Percentiles rank a stretch among this genome's conserved stretches.
phyloP scores from a whole-genome alignment of 2,329 filamentous ascomycete species.

The Thelonectria rubi region DNA sequence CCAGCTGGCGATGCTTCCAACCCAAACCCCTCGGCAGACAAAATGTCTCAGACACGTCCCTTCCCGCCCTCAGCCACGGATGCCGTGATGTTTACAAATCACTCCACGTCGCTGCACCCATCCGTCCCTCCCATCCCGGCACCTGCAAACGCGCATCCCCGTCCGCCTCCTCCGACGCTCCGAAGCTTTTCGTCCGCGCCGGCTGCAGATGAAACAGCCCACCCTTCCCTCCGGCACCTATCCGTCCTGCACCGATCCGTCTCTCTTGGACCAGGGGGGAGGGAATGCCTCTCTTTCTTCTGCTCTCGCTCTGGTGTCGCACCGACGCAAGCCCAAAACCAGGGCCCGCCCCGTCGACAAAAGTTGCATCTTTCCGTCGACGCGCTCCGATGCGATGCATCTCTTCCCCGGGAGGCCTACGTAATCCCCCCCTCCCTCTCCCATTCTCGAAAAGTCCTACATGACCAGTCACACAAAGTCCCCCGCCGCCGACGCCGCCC shows the following conservation, averaged over 20 bases:
- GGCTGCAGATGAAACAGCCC: slow-evolving; percentile 14
- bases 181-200: slow-evolving; percentile 9
- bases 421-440: background rate
- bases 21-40: too few species aligned
- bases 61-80: too few species aligned
- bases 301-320: too few species aligned
- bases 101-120: background rate
- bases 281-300: too few species aligned
- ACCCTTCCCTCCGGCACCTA: background rate
- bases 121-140: background rate
- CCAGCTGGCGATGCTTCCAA: too few species aligned
- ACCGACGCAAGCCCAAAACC: too few species aligned
- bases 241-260: background rate
- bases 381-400: background rate
- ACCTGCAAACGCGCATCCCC: slow-evolving; percentile 1
- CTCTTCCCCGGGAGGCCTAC: background rate
- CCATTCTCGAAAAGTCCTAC: background rate
- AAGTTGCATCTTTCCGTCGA: background rate
- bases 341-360: background rate
- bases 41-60: background rate
- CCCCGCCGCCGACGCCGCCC: too few species aligned
- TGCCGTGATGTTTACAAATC: slow-evolving; percentile 2
- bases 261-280: background rate
- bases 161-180: background rate
- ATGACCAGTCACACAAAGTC: too few species aligned